phyloP scores from a whole-genome alignment of 2,329 filamentous ascomycete genomes.

The Aureobasidium sp. region DNA sequence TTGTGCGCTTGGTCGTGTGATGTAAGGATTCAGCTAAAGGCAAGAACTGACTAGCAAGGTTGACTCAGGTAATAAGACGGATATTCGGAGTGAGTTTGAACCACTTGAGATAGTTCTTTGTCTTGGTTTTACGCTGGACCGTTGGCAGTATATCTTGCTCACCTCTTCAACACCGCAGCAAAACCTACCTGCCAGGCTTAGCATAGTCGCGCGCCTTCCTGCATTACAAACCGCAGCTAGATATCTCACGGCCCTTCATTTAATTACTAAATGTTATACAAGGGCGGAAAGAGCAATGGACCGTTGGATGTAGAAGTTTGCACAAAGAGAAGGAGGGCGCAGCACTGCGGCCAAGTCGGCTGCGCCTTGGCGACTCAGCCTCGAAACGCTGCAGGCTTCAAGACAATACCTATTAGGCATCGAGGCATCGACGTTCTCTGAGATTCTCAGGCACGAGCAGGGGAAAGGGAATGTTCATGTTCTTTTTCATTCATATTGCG shows the following conservation, averaged over 20 bases:
- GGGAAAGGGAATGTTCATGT: not conserved
- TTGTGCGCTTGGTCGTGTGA: not conserved
- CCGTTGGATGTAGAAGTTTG: not conserved
- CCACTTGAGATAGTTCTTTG: not conserved
- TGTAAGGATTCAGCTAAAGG: not conserved
- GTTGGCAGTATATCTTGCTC: not conserved
- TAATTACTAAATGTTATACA: not conserved
- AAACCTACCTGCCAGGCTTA: not conserved
- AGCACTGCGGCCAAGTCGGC: not conserved
- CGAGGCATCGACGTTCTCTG: not conserved
- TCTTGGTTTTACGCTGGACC: not conserved
- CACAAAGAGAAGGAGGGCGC: not conserved
- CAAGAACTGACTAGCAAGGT: not conserved
- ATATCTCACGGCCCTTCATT: not conserved
- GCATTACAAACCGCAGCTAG: not conserved
- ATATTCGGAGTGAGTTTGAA: not conserved
- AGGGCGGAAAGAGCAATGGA: not conserved
- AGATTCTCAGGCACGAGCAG: not conserved
- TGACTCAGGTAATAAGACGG: constrained; percentile 4
- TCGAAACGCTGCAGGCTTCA: not conserved
- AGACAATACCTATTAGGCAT: not conserved
- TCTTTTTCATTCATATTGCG: not conserved
- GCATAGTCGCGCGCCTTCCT: not conserved
- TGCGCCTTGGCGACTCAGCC: not conserved
- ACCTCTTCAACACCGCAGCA: not conserved